Evolutionary conservation across 2,329 filamentous ascomycete species (phyloP).

Genomic region (Alternaria metachromatica): DNA sequence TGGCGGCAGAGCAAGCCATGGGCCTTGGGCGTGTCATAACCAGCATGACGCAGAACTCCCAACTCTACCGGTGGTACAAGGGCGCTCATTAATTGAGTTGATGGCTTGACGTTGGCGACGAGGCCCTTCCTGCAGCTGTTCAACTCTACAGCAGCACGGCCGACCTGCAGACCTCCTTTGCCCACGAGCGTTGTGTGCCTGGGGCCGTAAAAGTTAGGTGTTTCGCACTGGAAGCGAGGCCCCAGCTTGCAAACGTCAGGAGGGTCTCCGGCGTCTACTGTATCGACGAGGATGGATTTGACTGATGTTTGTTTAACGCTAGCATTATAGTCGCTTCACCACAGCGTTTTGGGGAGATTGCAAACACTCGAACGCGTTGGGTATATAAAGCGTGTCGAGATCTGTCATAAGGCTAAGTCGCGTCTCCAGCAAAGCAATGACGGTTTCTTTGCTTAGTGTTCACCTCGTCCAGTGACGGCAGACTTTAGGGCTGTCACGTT

Average conservation of each 20-base stretch:
- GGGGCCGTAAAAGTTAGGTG: not conserved
- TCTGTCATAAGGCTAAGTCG: not conserved
- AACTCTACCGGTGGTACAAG: not conserved
- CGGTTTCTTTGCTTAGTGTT: not conserved
- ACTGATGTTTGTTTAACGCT: not conserved
- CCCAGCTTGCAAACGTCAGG: not conserved
- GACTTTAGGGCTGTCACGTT: not conserved
- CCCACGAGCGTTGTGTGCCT: not conserved
- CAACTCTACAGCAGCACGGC: not conserved
- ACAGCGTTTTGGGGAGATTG: not conserved
- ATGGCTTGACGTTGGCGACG: not conserved
- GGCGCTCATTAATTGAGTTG: not conserved
- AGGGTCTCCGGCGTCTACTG: slow-evolving; percentile 1
- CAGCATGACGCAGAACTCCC: slow-evolving; percentile 9
- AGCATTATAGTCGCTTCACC: not conserved
- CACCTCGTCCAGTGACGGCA: not conserved
- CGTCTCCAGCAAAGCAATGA: not conserved
- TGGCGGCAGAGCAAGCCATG: slow-evolving; percentile 17
- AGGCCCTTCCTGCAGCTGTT: not conserved
- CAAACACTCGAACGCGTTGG: not conserved
- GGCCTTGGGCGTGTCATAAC: slow-evolving; percentile 14
- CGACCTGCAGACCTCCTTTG: not conserved
- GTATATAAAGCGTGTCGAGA: not conserved
- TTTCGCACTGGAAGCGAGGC: not conserved
- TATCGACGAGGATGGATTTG: not conserved